Evolutionary conservation across 352 stramenopile species (phyloP).

Genomic region (Phytopythium helicoides): DNA sequence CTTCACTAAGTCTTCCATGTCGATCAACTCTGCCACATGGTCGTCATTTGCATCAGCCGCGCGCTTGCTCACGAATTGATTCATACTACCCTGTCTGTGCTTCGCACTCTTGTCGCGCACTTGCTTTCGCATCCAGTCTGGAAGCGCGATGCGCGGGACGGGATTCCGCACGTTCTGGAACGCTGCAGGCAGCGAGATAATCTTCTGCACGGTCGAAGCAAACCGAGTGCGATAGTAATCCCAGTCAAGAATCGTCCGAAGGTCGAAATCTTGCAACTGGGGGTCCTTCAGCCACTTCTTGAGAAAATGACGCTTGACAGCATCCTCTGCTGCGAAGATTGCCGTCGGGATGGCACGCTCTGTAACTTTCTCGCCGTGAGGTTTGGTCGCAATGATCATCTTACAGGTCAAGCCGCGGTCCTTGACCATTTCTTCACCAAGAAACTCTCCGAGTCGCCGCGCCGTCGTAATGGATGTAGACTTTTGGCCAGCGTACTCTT

Average conservation of each 20-base stretch:
- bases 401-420: conserved; percentile 98
- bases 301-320: conserved; percentile 95
- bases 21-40: conserved; percentile 62
- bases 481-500: conserved; percentile 97
- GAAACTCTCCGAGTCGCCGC: conserved; percentile 96
- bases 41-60: conserved; percentile 18
- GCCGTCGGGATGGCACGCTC: conserved; percentile 97
- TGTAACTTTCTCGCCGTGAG: conserved; percentile 95
- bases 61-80: conserved; percentile 79
- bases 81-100: conserved; percentile 84
- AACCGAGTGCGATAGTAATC: conserved; percentile 95
- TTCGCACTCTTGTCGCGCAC: conserved; percentile 88
- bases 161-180: conserved; percentile 98
- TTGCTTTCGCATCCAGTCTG: conserved; percentile 95
- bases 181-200: conserved; percentile 98
- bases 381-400: conserved; percentile 95
- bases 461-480: conserved; percentile 98
- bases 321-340: conserved; percentile 97
- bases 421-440: conserved; percentile 98
- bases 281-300: conserved; percentile 96
- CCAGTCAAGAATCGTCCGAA: conserved; percentile 97
- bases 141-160: conserved; percentile 94
- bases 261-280: conserved; percentile 91
- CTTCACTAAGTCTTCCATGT: conserved; percentile 59
- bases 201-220: conserved; percentile 96